Percentiles rank a stretch among this genome's conserved stretches.
These are phyloP conservation scores for Aspergillus egyptiacus DNA, from an alignment of 495 filamentous ascomycete genomes.

Conservation along the genomic window DNA sequence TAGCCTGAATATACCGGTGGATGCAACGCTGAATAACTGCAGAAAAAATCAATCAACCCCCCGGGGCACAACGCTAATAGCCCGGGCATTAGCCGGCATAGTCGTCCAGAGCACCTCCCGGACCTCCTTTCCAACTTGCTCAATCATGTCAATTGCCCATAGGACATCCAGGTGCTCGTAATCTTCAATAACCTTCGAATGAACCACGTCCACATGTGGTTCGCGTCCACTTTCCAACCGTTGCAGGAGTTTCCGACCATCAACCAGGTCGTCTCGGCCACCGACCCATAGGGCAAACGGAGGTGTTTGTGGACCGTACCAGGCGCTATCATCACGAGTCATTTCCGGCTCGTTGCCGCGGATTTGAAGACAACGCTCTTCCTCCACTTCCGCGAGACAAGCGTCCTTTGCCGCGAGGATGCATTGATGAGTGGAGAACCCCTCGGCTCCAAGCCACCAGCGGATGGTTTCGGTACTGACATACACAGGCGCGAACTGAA, in stretches of 20 bases:
- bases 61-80: conserved; percentile 53
- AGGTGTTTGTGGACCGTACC: conserved; percentile 76
- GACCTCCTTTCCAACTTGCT: conserved; percentile 78
- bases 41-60: conserved; percentile 30
- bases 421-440: conserved; percentile 87
- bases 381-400: conserved; percentile 54
- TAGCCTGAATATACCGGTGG: background rate
- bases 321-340: conserved; percentile 50
- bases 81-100: conserved; percentile 47
- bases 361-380: conserved; percentile 34
- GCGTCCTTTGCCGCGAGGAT: conserved; percentile 76
- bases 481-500: conserved; percentile 87
- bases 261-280: conserved; percentile 76
- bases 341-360: conserved; percentile 15
- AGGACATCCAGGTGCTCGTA: conserved; percentile 96
- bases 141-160: conserved; percentile 87
- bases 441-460: conserved; percentile 91
- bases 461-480: conserved; percentile 87
- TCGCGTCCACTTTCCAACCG: conserved; percentile 74
- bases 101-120: conserved; percentile 79
- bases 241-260: conserved; percentile 66
- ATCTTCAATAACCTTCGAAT: conserved; percentile 76
- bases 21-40: background rate
- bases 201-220: conserved; percentile 74
- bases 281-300: conserved; percentile 88